Conservation (phyloP, 768 basidiomycete species). For the Boletus eberwhitei region DNA sequence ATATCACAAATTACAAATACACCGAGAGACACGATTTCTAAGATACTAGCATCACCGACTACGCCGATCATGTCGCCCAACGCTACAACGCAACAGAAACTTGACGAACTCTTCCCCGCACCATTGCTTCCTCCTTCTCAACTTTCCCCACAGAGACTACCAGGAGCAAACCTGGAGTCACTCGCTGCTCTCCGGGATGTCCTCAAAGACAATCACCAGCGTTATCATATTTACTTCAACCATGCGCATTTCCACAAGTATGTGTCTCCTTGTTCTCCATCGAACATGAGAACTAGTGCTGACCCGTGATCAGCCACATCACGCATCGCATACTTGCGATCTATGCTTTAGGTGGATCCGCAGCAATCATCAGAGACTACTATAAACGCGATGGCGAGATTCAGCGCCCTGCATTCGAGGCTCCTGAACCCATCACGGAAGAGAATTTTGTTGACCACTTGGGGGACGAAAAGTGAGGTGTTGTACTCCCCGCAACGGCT, state of each 20-base stretch:
- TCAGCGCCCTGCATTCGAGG: constrained; percentile 24
- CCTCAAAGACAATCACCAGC: constrained; percentile 48
- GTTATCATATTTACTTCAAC: constrained; percentile 50
- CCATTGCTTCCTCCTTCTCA: constrained; percentile 26
- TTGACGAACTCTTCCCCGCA: constrained; percentile 23
- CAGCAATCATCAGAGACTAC: constrained; percentile 21
- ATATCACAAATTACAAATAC: too few species aligned
- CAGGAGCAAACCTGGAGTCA: constrained; percentile 24
- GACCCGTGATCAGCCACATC: constrained; percentile 18
- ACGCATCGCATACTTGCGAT: constrained; percentile 30
- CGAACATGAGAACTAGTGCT: background rate
- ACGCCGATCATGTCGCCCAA: constrained; percentile 10
- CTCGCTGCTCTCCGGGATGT: constrained; percentile 26
- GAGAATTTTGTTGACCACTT: constrained; percentile 25
- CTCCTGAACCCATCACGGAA: constrained; percentile 25
- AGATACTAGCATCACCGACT: too few species aligned
- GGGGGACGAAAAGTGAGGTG: constrained; percentile 24
- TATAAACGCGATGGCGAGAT: constrained; percentile 19
- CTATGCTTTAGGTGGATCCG: constrained; percentile 27
- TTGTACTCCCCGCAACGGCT: background rate
- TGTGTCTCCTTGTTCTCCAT: constrained; percentile 3
- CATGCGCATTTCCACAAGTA: constrained; percentile 50
- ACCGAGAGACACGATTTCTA: too few species aligned
- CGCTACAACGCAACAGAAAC: background rate
- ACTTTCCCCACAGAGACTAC: constrained; percentile 26